Base-by-base conservation (phyloP, 1,284 basidiomycete species). In the Gymnopus androsaceus region DNA sequence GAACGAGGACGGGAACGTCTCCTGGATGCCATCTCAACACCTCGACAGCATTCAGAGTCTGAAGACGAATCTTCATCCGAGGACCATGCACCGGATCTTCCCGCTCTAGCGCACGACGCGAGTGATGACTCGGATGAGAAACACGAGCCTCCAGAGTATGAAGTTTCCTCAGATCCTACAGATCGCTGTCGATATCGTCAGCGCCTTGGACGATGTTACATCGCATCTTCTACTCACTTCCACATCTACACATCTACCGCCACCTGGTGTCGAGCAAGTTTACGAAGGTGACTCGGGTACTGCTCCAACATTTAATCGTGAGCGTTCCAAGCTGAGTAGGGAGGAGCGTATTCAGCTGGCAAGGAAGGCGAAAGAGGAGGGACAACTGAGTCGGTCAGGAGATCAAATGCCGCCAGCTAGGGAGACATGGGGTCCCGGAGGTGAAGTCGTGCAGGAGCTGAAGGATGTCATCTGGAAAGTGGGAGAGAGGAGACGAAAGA, bases 401-500 rank as follows among this genome's bases (percentile, higher is more conserved):
- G 17, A 33, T 25, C 31, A 14, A 4, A 23, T 19, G 17, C 31
- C 41, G n/a, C 36, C 51, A 23, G 57, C 60, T 34, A 51, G 44
- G 38, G 81, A 82, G 64, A 73, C 74, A 51, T 88, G 86, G 85
- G 88, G 87, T 0, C 89, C 88, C 9, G 82, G 84, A 11, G 85
- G 83, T 1, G 90, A 92, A 58, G 88, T 92, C 33, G 88, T 92
- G 7, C 84, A 89, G 65, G 90, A 92, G 70, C 72, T 92, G 61
- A 89, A 88, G 69, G 88, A 90, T 63, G 89, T 92, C 14, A 92
- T 92, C 28, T 90, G 86, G 84, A 86, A 90, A 65, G 90, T 92
- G 5, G 81, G 87, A 21, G 86, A 91, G 71, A 76, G 77, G 66
- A 75, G 84, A 64, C 71, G 86, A 59, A 78, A 75, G 68, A 75